Base-by-base conservation (phyloP, 1,139 yeast genomes). In the Pichia sp. region DNA sequence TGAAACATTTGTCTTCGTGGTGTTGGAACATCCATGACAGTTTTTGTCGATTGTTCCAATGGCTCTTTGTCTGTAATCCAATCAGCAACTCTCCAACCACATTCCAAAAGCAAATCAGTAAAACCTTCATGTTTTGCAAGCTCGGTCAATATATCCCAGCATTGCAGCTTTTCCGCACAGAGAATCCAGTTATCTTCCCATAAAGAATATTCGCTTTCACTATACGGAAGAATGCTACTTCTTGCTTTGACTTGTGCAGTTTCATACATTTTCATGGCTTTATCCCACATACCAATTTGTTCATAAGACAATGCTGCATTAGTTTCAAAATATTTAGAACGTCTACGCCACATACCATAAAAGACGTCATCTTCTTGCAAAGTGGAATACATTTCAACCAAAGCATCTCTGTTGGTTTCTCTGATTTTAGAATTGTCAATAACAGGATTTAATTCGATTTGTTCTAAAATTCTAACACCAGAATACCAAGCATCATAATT, bases 141-240 rank as follows among this genome's bases (percentile, higher is more conserved):
- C 60, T 94, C 99, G 0, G 98, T 90, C 53, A 94, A 73, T 50
- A 94, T 85, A 64, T 94, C 98, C 99, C 99, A 94, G 56, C 92
- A 97, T 62, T 94, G 99, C 46, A 94, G 71, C 62, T 94, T 92
- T 63, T 94, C 97, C 2, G 98, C 96, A 71, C 98, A 90, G 35
- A 87, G 69, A 48, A 94, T 88, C 99, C 98, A 94, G 59, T 92
- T 95, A 62, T 94, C 98, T 68, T 94, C 99, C 99, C 99, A 94
- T 42, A 94, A 71, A 0, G 95, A 82, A 61, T 94, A 94, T 61
- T 94, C 99, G 1, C 96, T 80, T 61, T 94, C 97, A 25, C 96
- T 88, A 63, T 88, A 94, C 0, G 98, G 98, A 45, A 92, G 71
- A 3, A 87, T 95, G 2, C 98, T 98, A 61, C 95, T 85, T 51